These are phyloP conservation scores for Cardiospermum halicacabum DNA, from an alignment of 345 rosid genomes.

Conservation along the genomic window DNA sequence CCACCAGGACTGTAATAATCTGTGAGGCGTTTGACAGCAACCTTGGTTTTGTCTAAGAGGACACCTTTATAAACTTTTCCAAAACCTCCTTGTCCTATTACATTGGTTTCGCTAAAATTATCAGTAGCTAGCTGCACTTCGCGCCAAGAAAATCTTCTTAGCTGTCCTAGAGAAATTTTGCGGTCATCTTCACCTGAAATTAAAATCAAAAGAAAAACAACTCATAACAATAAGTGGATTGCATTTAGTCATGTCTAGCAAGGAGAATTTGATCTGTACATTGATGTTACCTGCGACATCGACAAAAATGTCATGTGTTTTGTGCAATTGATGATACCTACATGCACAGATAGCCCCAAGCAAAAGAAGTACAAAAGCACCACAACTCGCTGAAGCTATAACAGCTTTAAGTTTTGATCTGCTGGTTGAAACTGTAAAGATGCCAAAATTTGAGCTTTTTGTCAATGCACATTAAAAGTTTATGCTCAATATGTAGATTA, in stretches of 20 bases:
- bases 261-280: slow-evolving; percentile 2
- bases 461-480: background rate
- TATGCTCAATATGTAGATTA: background rate
- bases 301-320: slow-evolving; percentile 46
- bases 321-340: slow-evolving; percentile 40
- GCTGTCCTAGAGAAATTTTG: slow-evolving; percentile 60
- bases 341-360: slow-evolving; percentile 45
- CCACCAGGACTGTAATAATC: slow-evolving; percentile 79
- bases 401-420: slow-evolving; percentile 55
- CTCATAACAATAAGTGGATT: background rate
- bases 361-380: slow-evolving; percentile 42
- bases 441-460: background rate
- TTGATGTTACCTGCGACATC: slow-evolving; percentile 67
- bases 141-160: slow-evolving; percentile 69
- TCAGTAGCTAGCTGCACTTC: slow-evolving; percentile 81
- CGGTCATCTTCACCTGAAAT: slow-evolving; percentile 68
- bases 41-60: slow-evolving; percentile 67
- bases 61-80: slow-evolving; percentile 88
- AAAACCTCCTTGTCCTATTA: slow-evolving; percentile 93
- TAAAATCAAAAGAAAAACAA: background rate
- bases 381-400: slow-evolving; percentile 48
- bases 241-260: background rate
- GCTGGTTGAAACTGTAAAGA: slow-evolving; percentile 46
- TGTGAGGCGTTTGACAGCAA: slow-evolving; percentile 79
- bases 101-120: slow-evolving; percentile 65